Evolutionary conservation across 441 rosid genomes (phyloP), one percentile per base, ranked within the genome.

Genomic region (Kokia cookei): DNA sequence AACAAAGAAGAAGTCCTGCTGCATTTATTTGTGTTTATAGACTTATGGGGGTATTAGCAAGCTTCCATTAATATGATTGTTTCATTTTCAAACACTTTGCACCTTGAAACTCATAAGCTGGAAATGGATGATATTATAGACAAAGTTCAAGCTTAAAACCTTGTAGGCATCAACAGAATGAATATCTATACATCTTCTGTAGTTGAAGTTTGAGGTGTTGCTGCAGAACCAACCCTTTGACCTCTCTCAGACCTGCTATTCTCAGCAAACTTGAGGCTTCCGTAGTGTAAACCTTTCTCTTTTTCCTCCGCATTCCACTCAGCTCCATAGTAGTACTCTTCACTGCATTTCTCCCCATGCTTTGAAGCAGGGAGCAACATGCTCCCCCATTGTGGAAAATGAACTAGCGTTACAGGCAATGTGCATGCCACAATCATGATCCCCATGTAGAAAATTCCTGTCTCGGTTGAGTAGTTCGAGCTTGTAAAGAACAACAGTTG

Each of bases 381-480:
- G 69, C 90, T 84, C 40, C 91, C 91, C 92, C 94, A 90, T 48
- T 90, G 91, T 0, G 93, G 95, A 50, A 90, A 90, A 76, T 90
- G 88, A 54, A 88, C 84, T n/a, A 82, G 42, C 0, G 86, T 67
- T 48, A 85, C 86, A 0, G 92, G 90, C 53, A 89, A 71, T 0
- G 97, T 83, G 71, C 86, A 88, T 40, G 80, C 83, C 26, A 92
- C 88, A 2, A 86, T 87, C 97, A 85, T 90, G 9, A 87, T 76
- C 2, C 91, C 92, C 92, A 87, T 90, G 53, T 84, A 65, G 0
- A 82, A 64, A 51, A 88, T 65, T 59, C 92, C 89, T 0, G 87
- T 84, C 2, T 84, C 84, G 1, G 91, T 86, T 17, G 77, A 75
- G 78, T 80, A 84, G 22, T 78, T 74, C 0, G 91, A 84, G 14